Evolutionary conservation across 306 rosid genomes (phyloP), one percentile per base, ranked within the genome.

Genomic region (Cicer bijugum): DNA sequence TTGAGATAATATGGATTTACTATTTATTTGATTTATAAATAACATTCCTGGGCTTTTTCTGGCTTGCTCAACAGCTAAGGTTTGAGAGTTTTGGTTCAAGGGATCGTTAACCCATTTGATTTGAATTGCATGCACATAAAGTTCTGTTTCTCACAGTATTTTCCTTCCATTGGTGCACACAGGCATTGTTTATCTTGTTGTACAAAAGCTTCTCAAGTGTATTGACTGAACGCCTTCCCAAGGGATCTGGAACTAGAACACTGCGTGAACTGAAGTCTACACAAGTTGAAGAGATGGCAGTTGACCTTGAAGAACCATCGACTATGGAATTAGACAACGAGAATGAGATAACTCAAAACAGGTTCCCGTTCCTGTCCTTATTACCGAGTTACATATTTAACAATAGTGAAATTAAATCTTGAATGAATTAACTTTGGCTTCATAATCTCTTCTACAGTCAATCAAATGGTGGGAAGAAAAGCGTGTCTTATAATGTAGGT

Each of bases 261-360:
- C 53, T 95, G 66, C 86, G 60, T 56, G 96, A 89, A 58, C 85
- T 92, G 63, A 91, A 88, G 80, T 81, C 89, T 50, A 17, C 71
- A 42, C 81, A 84, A 72, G 84, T 82, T 42, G 97, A 88, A 81
- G 75, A 76, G 70, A 84, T 87, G 92, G 81, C 86, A 10, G 84
- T 95, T 71, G 97, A 90, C 79, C 55, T 80, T 59, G 97, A 90
- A 84, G 97, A 95, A 79, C 81, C 87, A 55, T 79, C 96, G 39
- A 70, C 86, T 4, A 91, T 95, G 97, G 99, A 91, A 75, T 74
- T 95, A 77, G 99, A 95, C 82, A 76, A 78, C 55, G 96, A 90
- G 83, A 86, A 87, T 73, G 81, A 82, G 85, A 80, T 66, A 79
- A 85, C 88, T 28, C 82, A 83, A 62, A 85, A 77, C 83, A 94